Evolutionary conservation across 352 stramenopile genomes (phyloP).

Genomic region (Phytophthora melonis): DNA sequence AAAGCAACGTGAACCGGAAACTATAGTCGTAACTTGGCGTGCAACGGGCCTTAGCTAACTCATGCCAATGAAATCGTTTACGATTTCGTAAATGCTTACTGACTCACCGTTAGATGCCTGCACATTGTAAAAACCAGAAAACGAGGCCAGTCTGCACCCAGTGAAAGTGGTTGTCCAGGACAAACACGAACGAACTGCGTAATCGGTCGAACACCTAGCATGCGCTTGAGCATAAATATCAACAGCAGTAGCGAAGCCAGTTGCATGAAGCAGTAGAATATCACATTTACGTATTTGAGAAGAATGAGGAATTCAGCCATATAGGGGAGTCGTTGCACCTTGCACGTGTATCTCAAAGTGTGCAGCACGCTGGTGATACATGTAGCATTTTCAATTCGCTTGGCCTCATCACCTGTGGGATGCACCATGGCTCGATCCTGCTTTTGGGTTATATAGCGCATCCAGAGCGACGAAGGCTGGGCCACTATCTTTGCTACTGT

Average conservation of each 20-base stretch:
- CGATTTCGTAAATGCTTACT: neutral
- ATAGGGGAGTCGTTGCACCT: constrained; percentile 4
- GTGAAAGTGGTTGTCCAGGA: neutral
- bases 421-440: neutral
- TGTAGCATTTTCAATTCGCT: neutral
- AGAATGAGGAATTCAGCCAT: constrained; percentile 8
- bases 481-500: neutral
- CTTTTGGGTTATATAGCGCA: neutral
- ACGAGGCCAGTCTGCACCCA: neutral
- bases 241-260: neutral
- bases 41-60: neutral
- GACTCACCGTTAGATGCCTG: neutral
- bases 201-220: neutral
- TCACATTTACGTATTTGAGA: constrained; percentile 7
- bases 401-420: neutral
- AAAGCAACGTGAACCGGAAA: too few species aligned
- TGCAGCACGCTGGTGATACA: neutral
- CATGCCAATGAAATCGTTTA: neutral
- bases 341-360: neutral
- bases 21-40: neutral
- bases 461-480: neutral
- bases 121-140: constrained; percentile 3
- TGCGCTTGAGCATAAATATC: neutral
- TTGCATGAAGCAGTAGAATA: neutral
- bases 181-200: neutral